Conservation (phyloP, 192 early-diverging fungal genomes). For the Gonapodya prolifera region DNA sequence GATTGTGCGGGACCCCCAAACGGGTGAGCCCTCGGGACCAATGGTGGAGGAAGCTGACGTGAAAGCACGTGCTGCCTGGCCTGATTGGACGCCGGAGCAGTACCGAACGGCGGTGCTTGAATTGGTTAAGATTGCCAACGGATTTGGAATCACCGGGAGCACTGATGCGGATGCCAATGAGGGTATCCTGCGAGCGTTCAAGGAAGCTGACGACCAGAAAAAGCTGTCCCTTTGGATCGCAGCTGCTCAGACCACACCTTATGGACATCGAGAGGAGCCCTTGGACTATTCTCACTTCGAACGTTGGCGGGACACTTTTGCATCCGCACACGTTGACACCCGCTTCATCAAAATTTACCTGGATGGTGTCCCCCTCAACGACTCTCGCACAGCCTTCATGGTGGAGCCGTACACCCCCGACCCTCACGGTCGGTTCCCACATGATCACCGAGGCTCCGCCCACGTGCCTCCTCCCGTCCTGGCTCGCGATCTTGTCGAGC, state of each 20-base stretch:
- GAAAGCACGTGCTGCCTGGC: background rate
- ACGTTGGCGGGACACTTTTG: background rate
- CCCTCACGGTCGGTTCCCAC: background rate
- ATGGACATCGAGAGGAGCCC: background rate
- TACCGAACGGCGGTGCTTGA: background rate
- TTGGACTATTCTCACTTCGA: background rate
- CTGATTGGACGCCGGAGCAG: background rate
- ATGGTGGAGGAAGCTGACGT: background rate
- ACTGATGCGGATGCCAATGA: background rate
- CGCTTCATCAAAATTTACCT: background rate
- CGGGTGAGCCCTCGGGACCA: background rate
- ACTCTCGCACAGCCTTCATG: background rate
- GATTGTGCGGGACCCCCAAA: background rate
- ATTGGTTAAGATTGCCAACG: background rate
- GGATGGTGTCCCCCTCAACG: background rate
- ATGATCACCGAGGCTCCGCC: background rate
- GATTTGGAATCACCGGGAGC: background rate
- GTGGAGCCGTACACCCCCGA: background rate
- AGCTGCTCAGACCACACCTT: background rate
- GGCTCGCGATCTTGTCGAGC: background rate
- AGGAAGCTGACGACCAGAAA: background rate
- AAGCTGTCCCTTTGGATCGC: background rate
- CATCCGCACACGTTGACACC: background rate
- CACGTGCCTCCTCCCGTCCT: background rate
- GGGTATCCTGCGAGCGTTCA: background rate